Evolutionary conservation across 305 asterid species (phyloP), one percentile per base, ranked within the genome.

Genomic region (Rubia balearica): DNA sequence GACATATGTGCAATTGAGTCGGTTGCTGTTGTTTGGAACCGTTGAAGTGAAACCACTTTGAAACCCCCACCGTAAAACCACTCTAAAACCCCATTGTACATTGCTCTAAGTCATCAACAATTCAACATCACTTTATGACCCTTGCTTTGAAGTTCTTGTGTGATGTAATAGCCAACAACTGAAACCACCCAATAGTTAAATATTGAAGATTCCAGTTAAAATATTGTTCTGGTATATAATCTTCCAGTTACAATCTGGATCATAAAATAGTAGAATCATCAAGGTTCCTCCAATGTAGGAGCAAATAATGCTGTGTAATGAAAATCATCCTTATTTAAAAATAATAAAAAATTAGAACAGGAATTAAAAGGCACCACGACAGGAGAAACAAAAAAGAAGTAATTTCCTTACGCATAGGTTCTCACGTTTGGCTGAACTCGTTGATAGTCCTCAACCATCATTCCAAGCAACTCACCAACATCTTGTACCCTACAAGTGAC

Each of bases 371-470:
- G 45, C 61, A 66, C 9, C 38, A 67, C 51, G 17, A 6, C 43
- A 67, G 19, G 22, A 22, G 21, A 62, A 36, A 45, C n/a, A 30
- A 43, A 13, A 60, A 13, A 51, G 22, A 68, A 67, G 62, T 77
- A 81, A 71, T 27, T 68, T 45, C 76, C 99, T 88, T 91, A 94
- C 99, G 92, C 90, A 80, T 94, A 88, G 82, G 98, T 94, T 88
- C 90, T 94, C 91, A 91, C 84, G 81, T 94, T 89, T 82, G 99
- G 99, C 86, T 89, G 99, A 85, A 94, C 77, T 71, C 95, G 92
- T 78, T 85, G 88, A 83, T 91, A 80, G 81, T 88, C 95, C 84
- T 94, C 98, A 78, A 94, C 96, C 99, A 94, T 91, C 99, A 94
- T 94, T 71, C 99, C 99, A 51, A 91, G 90, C 75, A 94, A 82